Conservation (phyloP, 2,329 filamentous ascomycete species). For the Monosporascus sp. region DNA sequence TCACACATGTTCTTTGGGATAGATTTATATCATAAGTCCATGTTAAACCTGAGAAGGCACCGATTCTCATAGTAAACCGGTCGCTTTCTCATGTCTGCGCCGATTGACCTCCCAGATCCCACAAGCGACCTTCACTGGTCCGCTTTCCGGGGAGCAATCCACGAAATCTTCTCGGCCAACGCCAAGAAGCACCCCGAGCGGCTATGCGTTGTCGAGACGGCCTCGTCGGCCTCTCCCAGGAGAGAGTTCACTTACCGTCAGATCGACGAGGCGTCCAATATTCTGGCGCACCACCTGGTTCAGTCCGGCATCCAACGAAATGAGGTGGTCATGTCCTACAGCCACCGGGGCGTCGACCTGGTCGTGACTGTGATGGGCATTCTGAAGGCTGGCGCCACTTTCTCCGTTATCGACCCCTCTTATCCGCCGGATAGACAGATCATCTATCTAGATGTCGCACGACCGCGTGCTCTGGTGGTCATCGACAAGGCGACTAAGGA, state of each 20-base stretch:
- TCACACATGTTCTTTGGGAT: too few species aligned
- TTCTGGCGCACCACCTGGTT: slow-evolving; percentile 72
- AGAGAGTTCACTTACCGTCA: slow-evolving; percentile 36
- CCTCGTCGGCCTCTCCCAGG: neutral
- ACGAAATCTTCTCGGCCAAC: neutral
- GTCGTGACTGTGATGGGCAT: slow-evolving; percentile 73
- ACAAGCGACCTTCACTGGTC: neutral
- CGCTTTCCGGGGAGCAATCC: neutral
- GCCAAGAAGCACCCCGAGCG: neutral
- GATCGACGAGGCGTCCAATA: slow-evolving; percentile 80
- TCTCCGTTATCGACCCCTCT: slow-evolving; percentile 69
- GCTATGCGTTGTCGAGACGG: neutral
- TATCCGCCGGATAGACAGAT: slow-evolving; percentile 79
- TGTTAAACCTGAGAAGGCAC: too few species aligned
- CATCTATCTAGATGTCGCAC: slow-evolving; percentile 76
- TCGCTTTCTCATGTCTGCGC: neutral
- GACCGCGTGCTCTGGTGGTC: slow-evolving; percentile 63
- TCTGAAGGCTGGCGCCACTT: slow-evolving; percentile 56
- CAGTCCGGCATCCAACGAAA: slow-evolving; percentile 67
- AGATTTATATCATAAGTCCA: too few species aligned
- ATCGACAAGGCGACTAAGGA: slow-evolving; percentile 36
- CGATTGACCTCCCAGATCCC: neutral
- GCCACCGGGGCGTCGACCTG: slow-evolving; percentile 69
- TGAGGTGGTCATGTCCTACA: slow-evolving; percentile 92
- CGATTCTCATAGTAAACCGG: too few species aligned